Percentiles rank a stretch among this genome's conserved stretches.
These are phyloP conservation scores for Sphaerulina musiva DNA, from an alignment of 2,329 filamentous ascomycete species.

Conservation along the genomic window DNA sequence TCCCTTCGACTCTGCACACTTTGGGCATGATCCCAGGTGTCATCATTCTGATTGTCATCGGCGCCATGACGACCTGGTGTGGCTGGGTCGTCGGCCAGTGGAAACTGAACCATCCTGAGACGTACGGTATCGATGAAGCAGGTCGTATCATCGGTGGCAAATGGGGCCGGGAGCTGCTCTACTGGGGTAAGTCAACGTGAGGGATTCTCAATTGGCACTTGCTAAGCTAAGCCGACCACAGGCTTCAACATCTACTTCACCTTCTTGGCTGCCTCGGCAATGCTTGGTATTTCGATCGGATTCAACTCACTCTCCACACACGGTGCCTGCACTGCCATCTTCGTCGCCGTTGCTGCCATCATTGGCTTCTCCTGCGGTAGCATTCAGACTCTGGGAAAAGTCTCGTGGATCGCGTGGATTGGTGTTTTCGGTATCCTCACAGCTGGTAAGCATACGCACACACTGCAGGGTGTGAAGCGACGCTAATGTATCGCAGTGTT, in stretches of 20 bases:
- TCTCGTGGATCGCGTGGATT: slow-evolving; percentile 35
- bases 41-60: slow-evolving; percentile 39
- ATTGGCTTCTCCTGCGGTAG: slow-evolving; percentile 35
- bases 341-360: slow-evolving; percentile 39
- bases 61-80: slow-evolving; percentile 45
- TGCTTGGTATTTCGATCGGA: slow-evolving; percentile 26
- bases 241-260: slow-evolving; percentile 20
- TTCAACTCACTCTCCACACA: slow-evolving; percentile 27
- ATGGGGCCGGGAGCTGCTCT: slow-evolving; percentile 46
- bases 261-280: slow-evolving; percentile 35
- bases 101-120: slow-evolving; percentile 49
- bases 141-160: slow-evolving; percentile 50
- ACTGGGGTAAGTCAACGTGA: slow-evolving; percentile 7
- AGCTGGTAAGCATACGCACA: slow-evolving; percentile 9
- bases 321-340: slow-evolving; percentile 37
- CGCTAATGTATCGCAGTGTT: slow-evolving; percentile 19
- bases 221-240: neutral
- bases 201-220: neutral
- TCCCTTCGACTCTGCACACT: slow-evolving; percentile 38
- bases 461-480: neutral
- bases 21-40: slow-evolving; percentile 47
- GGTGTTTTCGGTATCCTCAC: slow-evolving; percentile 26
- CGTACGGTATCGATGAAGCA: slow-evolving; percentile 54
- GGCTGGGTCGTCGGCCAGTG: slow-evolving; percentile 47
- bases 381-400: slow-evolving; percentile 33